phyloP scores from a whole-genome alignment of 1,284 basidiomycete genomes.

The Veloboletus limbatus region DNA sequence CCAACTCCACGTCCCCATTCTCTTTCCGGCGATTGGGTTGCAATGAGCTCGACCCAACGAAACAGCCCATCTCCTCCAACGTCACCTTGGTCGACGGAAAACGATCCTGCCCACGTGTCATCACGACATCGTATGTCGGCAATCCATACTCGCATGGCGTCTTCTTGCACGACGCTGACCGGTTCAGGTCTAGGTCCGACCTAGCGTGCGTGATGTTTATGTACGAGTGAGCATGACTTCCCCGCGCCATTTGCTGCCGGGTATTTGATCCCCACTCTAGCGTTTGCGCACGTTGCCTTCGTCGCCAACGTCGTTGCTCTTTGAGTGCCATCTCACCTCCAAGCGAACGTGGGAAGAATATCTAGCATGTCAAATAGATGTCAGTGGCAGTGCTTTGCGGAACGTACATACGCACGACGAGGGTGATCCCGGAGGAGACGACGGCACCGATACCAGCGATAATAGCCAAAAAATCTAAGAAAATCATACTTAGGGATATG shows the following conservation, averaged over 20 bases:
- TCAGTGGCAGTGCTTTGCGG: not conserved
- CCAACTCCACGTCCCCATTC: conserved; percentile 39
- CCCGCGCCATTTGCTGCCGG: not conserved
- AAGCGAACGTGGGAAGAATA: conserved; percentile 75
- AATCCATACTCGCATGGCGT: not conserved
- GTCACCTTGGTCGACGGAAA: not conserved
- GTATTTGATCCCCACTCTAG: not conserved
- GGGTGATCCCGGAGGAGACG: conserved; percentile 69
- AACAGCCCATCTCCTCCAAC: conserved; percentile 4
- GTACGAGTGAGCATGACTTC: conserved; percentile 4
- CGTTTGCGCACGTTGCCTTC: conserved; percentile 18
- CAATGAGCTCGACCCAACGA: conserved; percentile 28
- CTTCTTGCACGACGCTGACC: no score
- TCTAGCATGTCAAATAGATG: conserved; percentile 39
- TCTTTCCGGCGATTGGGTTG: conserved; percentile 44
- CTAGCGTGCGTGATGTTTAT: conserved; percentile 10
- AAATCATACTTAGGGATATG: no score
- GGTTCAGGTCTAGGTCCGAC: not conserved
- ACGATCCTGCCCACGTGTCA: not conserved
- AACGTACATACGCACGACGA: conserved; percentile 52
- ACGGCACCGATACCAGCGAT: conserved; percentile 56
- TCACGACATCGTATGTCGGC: conserved; percentile 13
- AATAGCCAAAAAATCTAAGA: conserved; percentile 61
- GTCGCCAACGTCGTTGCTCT: conserved; percentile 42
- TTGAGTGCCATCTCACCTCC: conserved; percentile 55